phyloP scores from a whole-genome alignment of 1,284 basidiomycete genomes.

The Stygiomarasmius scandens region DNA sequence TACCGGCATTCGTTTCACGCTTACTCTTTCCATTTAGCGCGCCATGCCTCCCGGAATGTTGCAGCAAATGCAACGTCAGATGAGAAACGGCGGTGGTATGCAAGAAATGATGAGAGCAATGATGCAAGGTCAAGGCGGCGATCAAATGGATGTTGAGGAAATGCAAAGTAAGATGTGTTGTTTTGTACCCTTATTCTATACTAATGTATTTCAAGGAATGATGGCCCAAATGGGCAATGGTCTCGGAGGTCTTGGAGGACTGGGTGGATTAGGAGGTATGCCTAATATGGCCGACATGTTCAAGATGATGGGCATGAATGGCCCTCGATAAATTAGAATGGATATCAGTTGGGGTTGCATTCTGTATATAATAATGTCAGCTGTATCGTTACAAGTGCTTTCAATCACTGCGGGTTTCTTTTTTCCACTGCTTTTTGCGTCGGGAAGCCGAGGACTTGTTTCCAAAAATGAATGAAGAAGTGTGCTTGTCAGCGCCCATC shows the following conservation, averaged over 20 bases:
- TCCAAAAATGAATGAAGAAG: conserved; percentile 75
- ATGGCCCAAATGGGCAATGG: conserved; percentile 82
- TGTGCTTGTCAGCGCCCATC: conserved; percentile 80
- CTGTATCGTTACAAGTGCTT: conserved; percentile 1
- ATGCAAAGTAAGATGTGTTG: conserved; percentile 70
- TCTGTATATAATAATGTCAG: not conserved
- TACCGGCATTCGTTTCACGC: conserved; percentile 14
- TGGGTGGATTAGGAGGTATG: conserved; percentile 61
- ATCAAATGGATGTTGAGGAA: conserved; percentile 83
- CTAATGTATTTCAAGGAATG: conserved; percentile 52
- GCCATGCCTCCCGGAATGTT: conserved; percentile 89
- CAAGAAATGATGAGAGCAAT: conserved; percentile 96
- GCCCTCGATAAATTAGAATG: conserved; percentile 20
- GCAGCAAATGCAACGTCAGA: conserved; percentile 81
- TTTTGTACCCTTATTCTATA: conserved; percentile 1
- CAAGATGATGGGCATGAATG: conserved; percentile 85
- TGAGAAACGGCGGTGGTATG: conserved; percentile 84
- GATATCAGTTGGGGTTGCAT: no score
- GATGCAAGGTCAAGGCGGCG: conserved; percentile 89
- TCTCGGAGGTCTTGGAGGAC: conserved; percentile 54
- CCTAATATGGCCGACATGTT: conserved; percentile 75
- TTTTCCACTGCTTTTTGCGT: conserved; percentile 70
- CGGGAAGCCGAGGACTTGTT: conserved; percentile 73
- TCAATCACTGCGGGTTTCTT: conserved; percentile 25
- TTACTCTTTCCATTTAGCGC: conserved; percentile 48